Conservation (phyloP, 176 grass and related monocot species). For the Canna indica region DNA sequence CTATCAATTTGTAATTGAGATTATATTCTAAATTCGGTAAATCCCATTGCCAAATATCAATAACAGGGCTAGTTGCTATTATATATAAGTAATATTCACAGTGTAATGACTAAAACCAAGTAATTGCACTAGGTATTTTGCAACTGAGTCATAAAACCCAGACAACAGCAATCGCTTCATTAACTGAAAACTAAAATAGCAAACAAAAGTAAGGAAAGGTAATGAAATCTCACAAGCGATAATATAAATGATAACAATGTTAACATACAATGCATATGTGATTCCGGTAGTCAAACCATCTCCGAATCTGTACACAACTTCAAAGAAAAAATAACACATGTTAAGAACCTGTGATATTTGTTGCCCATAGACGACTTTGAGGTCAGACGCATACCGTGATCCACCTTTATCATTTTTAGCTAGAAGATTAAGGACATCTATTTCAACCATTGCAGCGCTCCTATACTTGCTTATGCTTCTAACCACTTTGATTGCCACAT, state of each 20-base stretch:
- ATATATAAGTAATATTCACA: not conserved
- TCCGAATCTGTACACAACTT: conserved; percentile 89
- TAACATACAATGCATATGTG: conserved; percentile 98
- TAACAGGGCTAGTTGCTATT: not conserved
- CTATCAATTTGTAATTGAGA: not conserved
- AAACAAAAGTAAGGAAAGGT: not conserved
- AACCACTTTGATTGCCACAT: conserved; percentile 86
- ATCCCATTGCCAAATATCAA: not conserved
- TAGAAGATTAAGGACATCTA: conserved; percentile 72
- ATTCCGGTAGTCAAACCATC: conserved; percentile 94
- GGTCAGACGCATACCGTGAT: conserved; percentile 41
- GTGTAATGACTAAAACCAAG: not conserved
- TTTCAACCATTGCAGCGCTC: conserved; percentile 81
- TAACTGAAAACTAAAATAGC: not conserved
- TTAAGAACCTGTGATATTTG: conserved; percentile 7
- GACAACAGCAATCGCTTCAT: not conserved
- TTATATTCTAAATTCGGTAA: not conserved
- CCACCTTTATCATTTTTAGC: conserved; percentile 54
- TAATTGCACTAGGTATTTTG: not conserved
- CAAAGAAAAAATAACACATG: conserved; percentile 11
- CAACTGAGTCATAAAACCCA: not conserved
- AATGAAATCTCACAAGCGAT: conserved; percentile 5
- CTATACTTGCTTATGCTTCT: conserved; percentile 79
- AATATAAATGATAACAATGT: conserved; percentile 9
- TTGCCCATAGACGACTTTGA: conserved; percentile 6